Percentiles rank a stretch among this genome's conserved stretches.
phyloP scores from a whole-genome alignment of 768 basidiomycete species.

The Tylopilus vinaceipallidus region DNA sequence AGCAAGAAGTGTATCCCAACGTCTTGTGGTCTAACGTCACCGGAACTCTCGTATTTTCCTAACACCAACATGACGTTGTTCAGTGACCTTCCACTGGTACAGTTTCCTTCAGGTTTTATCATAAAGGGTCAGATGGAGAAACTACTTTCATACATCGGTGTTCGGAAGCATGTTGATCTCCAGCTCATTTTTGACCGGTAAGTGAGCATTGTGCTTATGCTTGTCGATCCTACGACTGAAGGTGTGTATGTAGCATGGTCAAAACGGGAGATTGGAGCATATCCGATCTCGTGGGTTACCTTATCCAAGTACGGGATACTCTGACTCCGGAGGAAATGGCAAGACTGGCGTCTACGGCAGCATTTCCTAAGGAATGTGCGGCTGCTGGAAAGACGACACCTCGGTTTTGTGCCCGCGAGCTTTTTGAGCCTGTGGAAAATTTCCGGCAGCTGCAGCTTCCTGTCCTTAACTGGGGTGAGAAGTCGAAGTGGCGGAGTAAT shows the following conservation, averaged over 20 bases:
- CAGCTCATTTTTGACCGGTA: slow-evolving; percentile 91
- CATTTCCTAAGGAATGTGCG: slow-evolving; percentile 64
- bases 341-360: slow-evolving; percentile 59
- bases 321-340: slow-evolving; percentile 57
- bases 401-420: slow-evolving; percentile 63
- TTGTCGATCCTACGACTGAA: slow-evolving; percentile 1
- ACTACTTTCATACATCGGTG: slow-evolving; percentile 69
- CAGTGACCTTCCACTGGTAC: slow-evolving; percentile 81
- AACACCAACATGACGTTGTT: slow-evolving; percentile 75
- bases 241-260: slow-evolving; percentile 58
- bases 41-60: slow-evolving; percentile 77
- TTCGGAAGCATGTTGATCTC: slow-evolving; percentile 88
- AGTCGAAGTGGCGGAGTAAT: slow-evolving; percentile 72
- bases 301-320: slow-evolving; percentile 74
- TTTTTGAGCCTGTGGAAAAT: slow-evolving; percentile 81
- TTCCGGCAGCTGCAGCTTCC: slow-evolving; percentile 76
- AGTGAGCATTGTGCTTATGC: slow-evolving; percentile 8
- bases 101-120: slow-evolving; percentile 56
- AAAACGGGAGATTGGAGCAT: slow-evolving; percentile 90
- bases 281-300: slow-evolving; percentile 80
- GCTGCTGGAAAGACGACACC: slow-evolving; percentile 35
- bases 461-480: slow-evolving; percentile 81
- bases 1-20: slow-evolving; percentile 50
- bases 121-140: slow-evolving; percentile 75
- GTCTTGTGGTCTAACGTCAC: slow-evolving; percentile 55